Conservation (phyloP, 805 yeast species). For the Kazachstania kunashirensis region DNA sequence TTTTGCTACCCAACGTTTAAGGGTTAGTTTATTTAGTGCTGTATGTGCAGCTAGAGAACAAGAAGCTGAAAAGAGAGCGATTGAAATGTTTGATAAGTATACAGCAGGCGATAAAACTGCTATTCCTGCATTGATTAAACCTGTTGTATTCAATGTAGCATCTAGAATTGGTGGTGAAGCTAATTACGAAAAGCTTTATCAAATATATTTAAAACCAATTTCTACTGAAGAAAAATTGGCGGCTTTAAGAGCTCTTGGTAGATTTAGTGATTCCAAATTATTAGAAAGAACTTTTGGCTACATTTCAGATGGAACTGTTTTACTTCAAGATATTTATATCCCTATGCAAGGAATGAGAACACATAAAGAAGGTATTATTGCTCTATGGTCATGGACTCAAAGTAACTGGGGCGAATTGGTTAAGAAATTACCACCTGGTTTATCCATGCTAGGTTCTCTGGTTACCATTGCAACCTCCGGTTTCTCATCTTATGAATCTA, state of each 20-base stretch:
- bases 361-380: conserved; percentile 54
- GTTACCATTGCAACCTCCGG: conserved; percentile 53
- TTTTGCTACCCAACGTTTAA: conserved; percentile 56
- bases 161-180: conserved; percentile 52
- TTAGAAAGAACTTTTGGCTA: conserved; percentile 47
- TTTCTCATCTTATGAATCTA: conserved; percentile 47
- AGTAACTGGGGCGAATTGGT: conserved; percentile 62
- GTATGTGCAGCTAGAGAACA: conserved; percentile 48
- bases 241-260: conserved; percentile 63
- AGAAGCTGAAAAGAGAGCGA: conserved; percentile 38
- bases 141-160: conserved; percentile 53
- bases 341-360: conserved; percentile 68
- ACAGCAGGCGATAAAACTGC: conserved; percentile 56
- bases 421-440: conserved; percentile 67
- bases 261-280: conserved; percentile 43
- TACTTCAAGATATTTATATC: conserved; percentile 66
- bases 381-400: conserved; percentile 65
- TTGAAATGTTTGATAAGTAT: conserved; percentile 43
- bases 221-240: conserved; percentile 58
- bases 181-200: conserved; percentile 52
- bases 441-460: conserved; percentile 69
- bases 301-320: conserved; percentile 47
- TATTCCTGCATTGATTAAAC: conserved; percentile 65
- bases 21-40: conserved; percentile 49
- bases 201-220: conserved; percentile 49